These are phyloP conservation scores for Pholiota adiposa DNA, from an alignment of 1,284 basidiomycete species.

Conservation along the genomic window DNA sequence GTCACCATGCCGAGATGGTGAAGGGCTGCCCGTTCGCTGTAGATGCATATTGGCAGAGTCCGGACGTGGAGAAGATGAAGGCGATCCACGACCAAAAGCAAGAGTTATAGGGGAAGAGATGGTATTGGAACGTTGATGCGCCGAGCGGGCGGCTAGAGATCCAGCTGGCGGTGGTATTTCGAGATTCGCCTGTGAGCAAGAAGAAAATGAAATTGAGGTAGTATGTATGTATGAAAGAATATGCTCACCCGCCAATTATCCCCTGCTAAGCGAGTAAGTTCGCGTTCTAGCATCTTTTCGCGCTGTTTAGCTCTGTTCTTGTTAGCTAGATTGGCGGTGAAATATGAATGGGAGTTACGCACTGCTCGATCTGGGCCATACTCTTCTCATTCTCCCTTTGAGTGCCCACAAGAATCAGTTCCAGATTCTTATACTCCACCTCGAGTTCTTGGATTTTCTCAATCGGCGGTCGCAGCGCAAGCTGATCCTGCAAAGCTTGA, in stretches of 20 bases:
- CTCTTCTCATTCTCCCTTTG: constrained; percentile 79
- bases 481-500: constrained; percentile 62
- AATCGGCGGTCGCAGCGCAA: constrained; percentile 64
- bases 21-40: constrained; percentile 25
- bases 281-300: constrained; percentile 74
- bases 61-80: constrained; percentile 17
- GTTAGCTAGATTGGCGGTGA: not conserved
- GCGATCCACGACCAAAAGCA: constrained; percentile 16
- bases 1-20: constrained; percentile 9
- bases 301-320: constrained; percentile 52
- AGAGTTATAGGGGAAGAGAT: constrained; percentile 26
- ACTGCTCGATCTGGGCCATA: constrained; percentile 77
- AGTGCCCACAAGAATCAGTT: constrained; percentile 72
- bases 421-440: constrained; percentile 72
- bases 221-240: not conserved
- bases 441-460: constrained; percentile 65
- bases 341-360: constrained; percentile 17
- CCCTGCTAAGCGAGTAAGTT: constrained; percentile 67
- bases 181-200: constrained; percentile 45
- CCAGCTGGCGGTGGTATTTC: constrained; percentile 48
- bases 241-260: constrained; percentile 74
- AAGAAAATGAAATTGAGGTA: not conserved
- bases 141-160: constrained; percentile 19
- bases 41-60: constrained; percentile 6
- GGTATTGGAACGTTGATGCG: constrained; percentile 38